Percentiles rank a stretch among this genome's conserved stretches.
phyloP scores from a whole-genome alignment of 2,329 filamentous ascomycete genomes.

The Trichoderma simmonsii region DNA sequence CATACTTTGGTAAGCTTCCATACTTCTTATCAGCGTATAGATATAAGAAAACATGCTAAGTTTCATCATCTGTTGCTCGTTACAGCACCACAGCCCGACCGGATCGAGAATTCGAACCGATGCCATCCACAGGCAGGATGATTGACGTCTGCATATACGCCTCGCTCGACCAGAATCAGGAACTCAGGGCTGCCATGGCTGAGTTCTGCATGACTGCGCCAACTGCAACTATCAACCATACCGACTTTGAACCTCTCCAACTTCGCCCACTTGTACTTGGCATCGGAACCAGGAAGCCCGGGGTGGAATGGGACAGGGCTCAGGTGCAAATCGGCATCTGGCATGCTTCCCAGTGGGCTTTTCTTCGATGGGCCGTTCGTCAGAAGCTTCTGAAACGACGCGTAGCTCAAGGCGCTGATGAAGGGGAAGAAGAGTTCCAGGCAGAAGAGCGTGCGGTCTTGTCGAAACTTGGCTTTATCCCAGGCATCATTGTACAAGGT shows the following conservation, averaged over 20 bases:
- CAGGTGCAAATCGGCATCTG: conserved; percentile 1
- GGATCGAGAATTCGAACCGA: conserved; percentile 11
- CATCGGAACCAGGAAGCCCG: neutral
- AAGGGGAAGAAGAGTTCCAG: neutral
- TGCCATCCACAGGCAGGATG: neutral
- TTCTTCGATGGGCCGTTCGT: neutral
- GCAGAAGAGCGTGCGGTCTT: neutral
- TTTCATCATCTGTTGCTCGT: neutral
- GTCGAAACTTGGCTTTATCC: conserved; percentile 1
- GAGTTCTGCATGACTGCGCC: conserved; percentile 3
- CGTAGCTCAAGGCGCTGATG: neutral
- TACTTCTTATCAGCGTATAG: neutral
- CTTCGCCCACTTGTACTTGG: neutral
- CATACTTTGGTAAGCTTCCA: conserved; percentile 5
- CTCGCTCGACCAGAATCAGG: neutral
- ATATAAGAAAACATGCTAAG: neutral
- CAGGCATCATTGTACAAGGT: neutral
- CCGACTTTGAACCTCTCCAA: neutral
- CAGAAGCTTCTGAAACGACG: neutral
- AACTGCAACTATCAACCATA: conserved; percentile 16
- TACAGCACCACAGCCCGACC: conserved; percentile 5
- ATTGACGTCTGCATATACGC: conserved; percentile 14
- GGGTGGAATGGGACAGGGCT: neutral
- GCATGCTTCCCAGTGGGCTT: neutral
- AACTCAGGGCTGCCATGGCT: neutral